Percentiles rank a stretch among this genome's conserved stretches.
These are phyloP conservation scores for Globisporangium recalcitrans DNA, from an alignment of 352 stramenopile species.

Conservation along the genomic window DNA sequence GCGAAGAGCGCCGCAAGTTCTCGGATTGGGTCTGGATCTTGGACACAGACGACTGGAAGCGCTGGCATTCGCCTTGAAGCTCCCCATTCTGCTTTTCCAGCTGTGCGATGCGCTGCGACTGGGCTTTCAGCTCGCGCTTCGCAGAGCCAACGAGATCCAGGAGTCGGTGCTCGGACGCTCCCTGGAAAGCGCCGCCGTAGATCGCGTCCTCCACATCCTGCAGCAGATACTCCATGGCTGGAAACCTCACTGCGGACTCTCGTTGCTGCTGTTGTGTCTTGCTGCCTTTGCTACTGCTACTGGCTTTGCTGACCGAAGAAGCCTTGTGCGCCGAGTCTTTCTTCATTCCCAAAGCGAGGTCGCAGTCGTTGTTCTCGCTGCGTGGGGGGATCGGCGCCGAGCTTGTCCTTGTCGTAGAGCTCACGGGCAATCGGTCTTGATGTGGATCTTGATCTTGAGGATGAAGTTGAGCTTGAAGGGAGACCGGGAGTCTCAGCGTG, in stretches of 20 bases:
- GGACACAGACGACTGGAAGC: slow-evolving; percentile 6
- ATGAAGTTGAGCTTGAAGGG: not conserved
- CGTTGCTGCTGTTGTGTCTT: not conserved
- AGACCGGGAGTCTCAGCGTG: slow-evolving; percentile 1
- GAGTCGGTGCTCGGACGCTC: slow-evolving; percentile 6
- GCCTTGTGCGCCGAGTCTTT: not conserved
- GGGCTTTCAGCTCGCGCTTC: slow-evolving; percentile 9
- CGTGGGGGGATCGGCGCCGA: not conserved
- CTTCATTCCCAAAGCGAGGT: not conserved
- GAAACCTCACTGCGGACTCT: not conserved
- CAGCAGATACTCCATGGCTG: slow-evolving; percentile 7
- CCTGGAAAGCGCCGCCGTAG: slow-evolving; percentile 8
- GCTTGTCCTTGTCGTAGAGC: not conserved
- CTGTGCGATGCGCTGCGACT: slow-evolving; percentile 4
- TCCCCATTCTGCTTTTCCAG: slow-evolving; percentile 7
- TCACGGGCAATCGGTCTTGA: not conserved
- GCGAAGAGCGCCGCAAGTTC: slow-evolving; percentile 7
- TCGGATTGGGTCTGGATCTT: slow-evolving; percentile 19
- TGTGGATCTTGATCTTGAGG: not conserved
- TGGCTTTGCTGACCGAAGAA: not conserved
- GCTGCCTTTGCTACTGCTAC: not conserved
- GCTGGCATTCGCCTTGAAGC: slow-evolving; percentile 8
- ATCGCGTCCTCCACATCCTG: slow-evolving; percentile 10
- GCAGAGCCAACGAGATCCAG: slow-evolving; percentile 10
- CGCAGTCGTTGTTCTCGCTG: slow-evolving; percentile 6